Evolutionary conservation across 73 alveolate genomes (phyloP).

Genomic region (Durusdinium trenchii): DNA sequence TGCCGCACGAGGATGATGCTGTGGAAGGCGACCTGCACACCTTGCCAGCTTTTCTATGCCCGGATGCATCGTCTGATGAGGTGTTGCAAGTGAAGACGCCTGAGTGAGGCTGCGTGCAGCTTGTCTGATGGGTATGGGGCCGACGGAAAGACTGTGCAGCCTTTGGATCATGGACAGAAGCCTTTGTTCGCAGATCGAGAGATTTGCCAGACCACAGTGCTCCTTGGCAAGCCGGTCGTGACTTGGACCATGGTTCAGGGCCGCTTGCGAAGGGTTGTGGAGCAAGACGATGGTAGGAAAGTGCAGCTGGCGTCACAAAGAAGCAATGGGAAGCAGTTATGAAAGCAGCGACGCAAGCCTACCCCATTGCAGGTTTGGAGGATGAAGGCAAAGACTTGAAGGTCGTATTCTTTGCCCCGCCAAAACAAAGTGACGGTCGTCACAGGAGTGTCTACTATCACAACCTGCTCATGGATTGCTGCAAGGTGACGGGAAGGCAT

Average conservation of each 20-base stretch:
- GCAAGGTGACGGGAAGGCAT: not conserved
- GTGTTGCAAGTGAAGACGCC: not conserved
- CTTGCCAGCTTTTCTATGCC: not conserved
- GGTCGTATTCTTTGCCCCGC: not conserved
- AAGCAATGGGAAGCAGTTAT: not conserved
- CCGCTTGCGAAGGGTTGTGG: not conserved
- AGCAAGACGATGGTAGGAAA: not conserved
- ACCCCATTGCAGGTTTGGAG: not conserved
- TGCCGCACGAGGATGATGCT: not conserved
- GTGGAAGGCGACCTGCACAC: not conserved
- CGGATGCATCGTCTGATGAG: not conserved
- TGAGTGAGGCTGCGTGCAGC: not conserved
- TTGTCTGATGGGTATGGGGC: not conserved
- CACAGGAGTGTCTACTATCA: not conserved
- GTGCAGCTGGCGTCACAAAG: not conserved
- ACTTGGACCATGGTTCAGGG: not conserved
- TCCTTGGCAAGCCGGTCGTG: not conserved
- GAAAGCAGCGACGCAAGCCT: not conserved
- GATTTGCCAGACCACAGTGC: not conserved
- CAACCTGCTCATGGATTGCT: conserved; percentile 6
- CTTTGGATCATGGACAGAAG: not conserved
- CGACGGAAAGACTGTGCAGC: not conserved
- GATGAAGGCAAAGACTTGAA: not conserved
- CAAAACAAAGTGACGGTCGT: not conserved
- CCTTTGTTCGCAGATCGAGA: not conserved